Percentiles rank a stretch among this genome's conserved stretches.
Conservation (phyloP, 1,284 basidiomycete genomes). For the Cutaneotrichosporon sp. region DNA sequence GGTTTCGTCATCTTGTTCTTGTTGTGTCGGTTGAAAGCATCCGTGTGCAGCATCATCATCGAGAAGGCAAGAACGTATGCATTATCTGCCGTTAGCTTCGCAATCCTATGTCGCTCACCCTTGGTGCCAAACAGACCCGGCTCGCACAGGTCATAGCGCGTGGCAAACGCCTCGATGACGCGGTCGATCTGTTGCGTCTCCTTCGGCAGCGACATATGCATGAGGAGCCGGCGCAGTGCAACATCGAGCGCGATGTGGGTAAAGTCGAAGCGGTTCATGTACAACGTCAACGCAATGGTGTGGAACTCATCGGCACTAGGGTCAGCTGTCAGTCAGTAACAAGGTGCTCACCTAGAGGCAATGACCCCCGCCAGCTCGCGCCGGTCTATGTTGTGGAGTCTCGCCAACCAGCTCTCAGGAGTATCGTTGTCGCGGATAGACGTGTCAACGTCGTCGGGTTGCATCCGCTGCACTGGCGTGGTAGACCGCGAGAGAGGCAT, state of each 20-base stretch:
- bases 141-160: conserved; percentile 80
- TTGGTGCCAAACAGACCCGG: conserved; percentile 72
- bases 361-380: conserved; percentile 73
- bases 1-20: conserved; percentile 95
- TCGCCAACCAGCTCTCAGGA: conserved; percentile 64
- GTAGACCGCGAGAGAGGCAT: conserved; percentile 1
- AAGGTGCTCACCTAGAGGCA: conserved; percentile 68
- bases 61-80: conserved; percentile 97
- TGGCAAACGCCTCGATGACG: conserved; percentile 92
- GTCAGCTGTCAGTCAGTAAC: background rate
- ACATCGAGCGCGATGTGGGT: conserved; percentile 78
- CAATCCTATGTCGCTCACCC: conserved; percentile 57
- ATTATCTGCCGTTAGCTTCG: conserved; percentile 66
- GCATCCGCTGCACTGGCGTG: background rate
- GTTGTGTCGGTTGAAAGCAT: conserved; percentile 96
- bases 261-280: conserved; percentile 80
- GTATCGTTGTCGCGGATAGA: conserved; percentile 8
- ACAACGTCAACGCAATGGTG: conserved; percentile 66
- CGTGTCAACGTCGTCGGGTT: conserved; percentile 7
- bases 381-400: conserved; percentile 67
- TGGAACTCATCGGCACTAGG: conserved; percentile 72
- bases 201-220: conserved; percentile 85
- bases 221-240: conserved; percentile 82
- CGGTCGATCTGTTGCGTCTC: conserved; percentile 99
- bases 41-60: conserved; percentile 97